A percentile compares a stretch with the other conserved stretches of the same genome.
Evolutionary conservation across 164 flowering plant genomes (phyloP).

Genomic region (Hamamelis virginiana): DNA sequence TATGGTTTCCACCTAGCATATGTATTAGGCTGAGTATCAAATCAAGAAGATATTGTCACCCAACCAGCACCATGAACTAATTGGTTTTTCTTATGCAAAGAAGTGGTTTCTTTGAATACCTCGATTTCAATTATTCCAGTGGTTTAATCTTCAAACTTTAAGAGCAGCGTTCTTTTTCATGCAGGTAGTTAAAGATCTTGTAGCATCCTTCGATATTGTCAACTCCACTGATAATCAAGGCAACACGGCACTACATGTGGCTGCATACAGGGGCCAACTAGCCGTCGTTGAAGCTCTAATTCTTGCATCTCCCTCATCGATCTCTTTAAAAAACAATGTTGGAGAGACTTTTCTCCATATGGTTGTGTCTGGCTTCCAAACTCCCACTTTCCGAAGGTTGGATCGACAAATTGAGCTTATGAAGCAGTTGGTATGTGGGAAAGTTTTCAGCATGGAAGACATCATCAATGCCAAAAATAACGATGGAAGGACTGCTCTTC

Average conservation of each 20-base stretch:
- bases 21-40: too few relatives aligned
- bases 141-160: background rate
- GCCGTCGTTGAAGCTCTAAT: conserved; percentile 51
- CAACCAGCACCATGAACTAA: too few relatives aligned
- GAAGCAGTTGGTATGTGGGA: conserved; percentile 39
- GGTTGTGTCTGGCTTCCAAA: conserved; percentile 58
- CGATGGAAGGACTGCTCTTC: conserved; percentile 65
- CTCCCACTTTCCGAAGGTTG: conserved; percentile 46
- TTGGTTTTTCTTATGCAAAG: too few relatives aligned
- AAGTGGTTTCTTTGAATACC: too few relatives aligned
- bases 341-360: conserved; percentile 66
- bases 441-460: conserved; percentile 33
- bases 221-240: conserved; percentile 52
- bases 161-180: background rate
- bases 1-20: too few relatives aligned
- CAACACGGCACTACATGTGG: conserved; percentile 61
- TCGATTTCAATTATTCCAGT: background rate
- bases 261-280: conserved; percentile 56
- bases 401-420: conserved; percentile 56
- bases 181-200: conserved; percentile 56
- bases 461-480: conserved; percentile 47
- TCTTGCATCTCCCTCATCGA: conserved; percentile 43
- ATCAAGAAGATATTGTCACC: too few relatives aligned
- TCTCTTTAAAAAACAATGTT: conserved; percentile 37
- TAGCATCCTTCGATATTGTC: conserved; percentile 37